Evolutionary conservation across 2,329 filamentous ascomycete genomes (phyloP), one percentile per base, ranked within the genome.

Genomic region (Emmonsiellopsis sp.): DNA sequence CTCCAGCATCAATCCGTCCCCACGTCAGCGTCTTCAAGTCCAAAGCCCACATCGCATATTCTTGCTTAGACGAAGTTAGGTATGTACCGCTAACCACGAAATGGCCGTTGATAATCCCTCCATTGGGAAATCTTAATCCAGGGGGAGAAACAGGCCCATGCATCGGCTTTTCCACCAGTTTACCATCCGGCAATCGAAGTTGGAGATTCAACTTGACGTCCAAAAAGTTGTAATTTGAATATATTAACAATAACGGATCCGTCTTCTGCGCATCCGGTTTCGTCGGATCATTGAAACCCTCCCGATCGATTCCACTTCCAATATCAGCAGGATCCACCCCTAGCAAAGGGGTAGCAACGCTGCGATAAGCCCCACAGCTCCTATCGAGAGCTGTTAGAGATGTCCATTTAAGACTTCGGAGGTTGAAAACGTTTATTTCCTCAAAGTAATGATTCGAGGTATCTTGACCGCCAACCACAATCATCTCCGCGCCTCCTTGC

Each of bases 391-490:
- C 78, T 58, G 89, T 88, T 1, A 90, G 96, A 15, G 87, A 89
- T 1, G 89, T 95, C 93, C 93, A 98, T 71, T 93, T 95, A 55
- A 97, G 74, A 67, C 89, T 96, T 48, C 93, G 83, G 30, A 98
- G 76, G 64, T 98, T 98, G 76, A 98, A 98, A 2, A 98, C 89
- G 67, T 90, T 97, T 59, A 98, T 94, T 70, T 98, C 90, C 70
- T 98, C 92, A 61, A 98, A 98, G 66, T 98, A 98, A 68, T 95
- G 91, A 68, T 98, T 98, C n/a, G 86, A 86, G 52, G 88, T 93
- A 65, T 98, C 93, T 70, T 98, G 93, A 0, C 93, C 93, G 56
- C 93, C 93, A 7, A 97, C 91, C 11, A 98, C 86, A 5, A 98
- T 82, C 92, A 98, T 96, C 69, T 98, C 92, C 1, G 93, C 89